phyloP scores from a whole-genome alignment of 257 asterid genomes.

The Gardenia jasminoides region DNA sequence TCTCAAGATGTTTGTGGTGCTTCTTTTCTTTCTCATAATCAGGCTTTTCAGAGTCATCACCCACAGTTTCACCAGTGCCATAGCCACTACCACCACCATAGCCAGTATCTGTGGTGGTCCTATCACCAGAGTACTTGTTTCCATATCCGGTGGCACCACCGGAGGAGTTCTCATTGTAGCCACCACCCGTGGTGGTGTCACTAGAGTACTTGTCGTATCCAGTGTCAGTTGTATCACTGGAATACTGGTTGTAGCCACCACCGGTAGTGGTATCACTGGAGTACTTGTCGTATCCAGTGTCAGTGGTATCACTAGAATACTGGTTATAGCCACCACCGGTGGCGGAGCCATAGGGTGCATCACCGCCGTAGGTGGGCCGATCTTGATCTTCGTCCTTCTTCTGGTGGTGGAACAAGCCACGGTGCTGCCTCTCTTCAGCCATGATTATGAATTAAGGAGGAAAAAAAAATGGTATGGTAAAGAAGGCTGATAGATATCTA shows the following conservation, averaged over 20 bases:
- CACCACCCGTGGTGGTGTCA: background rate
- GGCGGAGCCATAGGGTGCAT: background rate
- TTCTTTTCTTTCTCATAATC: slow-evolving; percentile 50
- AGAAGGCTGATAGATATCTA: background rate
- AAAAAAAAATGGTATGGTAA: background rate
- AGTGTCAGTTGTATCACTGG: too few species aligned
- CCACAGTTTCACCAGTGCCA: slow-evolving; percentile 10
- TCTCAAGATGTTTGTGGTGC: slow-evolving; percentile 52
- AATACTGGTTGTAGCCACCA: background rate
- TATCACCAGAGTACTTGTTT: background rate
- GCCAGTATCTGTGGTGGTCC: background rate
- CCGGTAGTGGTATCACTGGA: background rate
- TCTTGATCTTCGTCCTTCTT: slow-evolving; percentile 8
- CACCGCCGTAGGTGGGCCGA: background rate
- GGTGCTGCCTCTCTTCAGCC: slow-evolving; percentile 12
- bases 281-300: background rate
- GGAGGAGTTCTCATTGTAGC: background rate
- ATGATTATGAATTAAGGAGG: background rate
- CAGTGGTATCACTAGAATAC: background rate
- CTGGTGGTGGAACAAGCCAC: slow-evolving; percentile 4
- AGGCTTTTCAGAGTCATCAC: slow-evolving; percentile 13
- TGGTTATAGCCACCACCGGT: background rate
- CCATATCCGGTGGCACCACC: background rate
- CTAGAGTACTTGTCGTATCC: background rate
- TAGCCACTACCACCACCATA: background rate